Conservation (phyloP, 2,329 filamentous ascomycete genomes). For the Aspergillus sp. region DNA sequence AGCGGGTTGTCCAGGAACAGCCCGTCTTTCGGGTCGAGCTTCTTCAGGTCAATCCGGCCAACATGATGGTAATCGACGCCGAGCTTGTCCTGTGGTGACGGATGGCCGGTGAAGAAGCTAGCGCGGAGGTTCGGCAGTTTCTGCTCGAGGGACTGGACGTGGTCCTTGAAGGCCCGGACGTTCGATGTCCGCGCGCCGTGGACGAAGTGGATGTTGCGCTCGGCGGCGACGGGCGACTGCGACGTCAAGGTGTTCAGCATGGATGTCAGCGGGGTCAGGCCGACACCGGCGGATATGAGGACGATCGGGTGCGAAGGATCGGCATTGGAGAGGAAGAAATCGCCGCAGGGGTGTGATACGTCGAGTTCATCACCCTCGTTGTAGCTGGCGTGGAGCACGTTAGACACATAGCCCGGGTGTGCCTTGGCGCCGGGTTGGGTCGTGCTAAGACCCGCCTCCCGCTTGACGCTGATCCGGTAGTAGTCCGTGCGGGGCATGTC, state of each 20-base stretch:
- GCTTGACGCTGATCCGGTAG: slow-evolving; percentile 65
- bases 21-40: slow-evolving; percentile 42
- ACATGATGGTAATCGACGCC: slow-evolving; percentile 52
- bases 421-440: slow-evolving; percentile 38
- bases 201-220: slow-evolving; percentile 49
- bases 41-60: slow-evolving; percentile 51
- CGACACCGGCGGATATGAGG: slow-evolving; percentile 53
- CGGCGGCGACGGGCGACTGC: slow-evolving; percentile 30
- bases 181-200: slow-evolving; percentile 46
- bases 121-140: slow-evolving; percentile 41
- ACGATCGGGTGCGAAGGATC: slow-evolving; percentile 44
- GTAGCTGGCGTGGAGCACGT: slow-evolving; percentile 55
- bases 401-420: slow-evolving; percentile 59
- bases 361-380: slow-evolving; percentile 53
- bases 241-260: slow-evolving; percentile 48
- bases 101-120: slow-evolving; percentile 50
- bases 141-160: slow-evolving; percentile 39
- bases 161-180: slow-evolving; percentile 43
- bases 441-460: slow-evolving; percentile 47
- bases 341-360: slow-evolving; percentile 57
- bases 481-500: slow-evolving; percentile 52
- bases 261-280: slow-evolving; percentile 51
- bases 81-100: slow-evolving; percentile 37
- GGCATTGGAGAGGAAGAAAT: slow-evolving; percentile 44
- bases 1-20: slow-evolving; percentile 47